A percentile compares a stretch with the other conserved stretches of the same genome.
phyloP scores from a whole-genome alignment of 345 rosid species.

The Lepidium sativum region DNA sequence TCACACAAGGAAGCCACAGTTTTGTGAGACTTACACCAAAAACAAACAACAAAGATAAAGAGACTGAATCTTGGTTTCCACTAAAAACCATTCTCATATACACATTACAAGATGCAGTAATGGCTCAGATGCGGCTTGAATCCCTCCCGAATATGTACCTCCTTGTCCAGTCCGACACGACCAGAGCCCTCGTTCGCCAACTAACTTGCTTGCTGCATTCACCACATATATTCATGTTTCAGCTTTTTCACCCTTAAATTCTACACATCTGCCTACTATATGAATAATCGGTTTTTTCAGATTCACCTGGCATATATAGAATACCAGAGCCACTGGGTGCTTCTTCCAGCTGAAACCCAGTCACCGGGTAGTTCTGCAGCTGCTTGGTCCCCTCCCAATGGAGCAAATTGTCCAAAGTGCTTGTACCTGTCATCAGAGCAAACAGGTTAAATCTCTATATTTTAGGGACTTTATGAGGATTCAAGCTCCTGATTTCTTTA shows the following conservation, averaged over 20 bases:
- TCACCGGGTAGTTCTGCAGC: constrained; percentile 99
- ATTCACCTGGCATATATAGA: constrained; percentile 84
- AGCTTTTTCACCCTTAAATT: neutral
- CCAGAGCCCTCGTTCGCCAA: constrained; percentile 87
- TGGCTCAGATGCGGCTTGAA: constrained; percentile 75
- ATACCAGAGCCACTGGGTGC: constrained; percentile 99
- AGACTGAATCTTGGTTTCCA: neutral
- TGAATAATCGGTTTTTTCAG: neutral
- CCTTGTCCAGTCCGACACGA: constrained; percentile 84
- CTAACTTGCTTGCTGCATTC: constrained; percentile 88
- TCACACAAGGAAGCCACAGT: neutral
- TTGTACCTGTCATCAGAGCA: constrained; percentile 55
- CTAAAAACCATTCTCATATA: neutral
- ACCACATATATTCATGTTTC: constrained; percentile 18
- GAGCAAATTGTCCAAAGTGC: constrained; percentile 95
- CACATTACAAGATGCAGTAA: neutral
- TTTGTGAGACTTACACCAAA: neutral
- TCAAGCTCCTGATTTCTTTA: neutral
- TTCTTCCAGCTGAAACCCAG: constrained; percentile 89
- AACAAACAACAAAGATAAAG: neutral
- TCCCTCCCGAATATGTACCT: constrained; percentile 88
- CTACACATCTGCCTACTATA: neutral
- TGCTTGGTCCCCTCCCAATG: constrained; percentile 97
- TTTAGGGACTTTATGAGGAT: neutral
- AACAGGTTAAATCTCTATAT: neutral